These are phyloP conservation scores for Backusella parvicylindrica DNA, from an alignment of 192 early-diverging fungal species.

Conservation along the genomic window DNA sequence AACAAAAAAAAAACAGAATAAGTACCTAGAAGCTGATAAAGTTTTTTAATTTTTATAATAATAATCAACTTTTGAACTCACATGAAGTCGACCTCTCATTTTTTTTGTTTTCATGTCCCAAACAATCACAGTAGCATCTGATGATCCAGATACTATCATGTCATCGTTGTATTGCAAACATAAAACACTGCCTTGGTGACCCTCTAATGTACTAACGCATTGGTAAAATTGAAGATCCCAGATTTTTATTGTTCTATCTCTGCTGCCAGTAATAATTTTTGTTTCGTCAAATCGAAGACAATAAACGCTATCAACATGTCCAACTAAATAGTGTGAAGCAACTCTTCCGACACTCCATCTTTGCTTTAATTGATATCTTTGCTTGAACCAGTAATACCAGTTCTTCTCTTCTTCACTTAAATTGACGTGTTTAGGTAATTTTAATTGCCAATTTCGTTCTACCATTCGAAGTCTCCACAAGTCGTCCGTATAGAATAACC, in stretches of 20 bases:
- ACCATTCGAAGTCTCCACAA: constrained; percentile 7
- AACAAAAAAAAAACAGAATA: neutral
- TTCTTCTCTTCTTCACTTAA: constrained; percentile 7
- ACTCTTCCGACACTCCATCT: constrained; percentile 54
- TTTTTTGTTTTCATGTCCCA: constrained; percentile 69
- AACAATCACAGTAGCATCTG: constrained; percentile 81
- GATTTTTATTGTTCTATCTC: constrained; percentile 78
- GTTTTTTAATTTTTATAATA: neutral
- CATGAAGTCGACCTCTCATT: constrained; percentile 46
- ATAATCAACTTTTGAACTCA: neutral
- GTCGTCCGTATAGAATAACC: neutral
- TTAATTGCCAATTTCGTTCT: constrained; percentile 7
- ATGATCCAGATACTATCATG: constrained; percentile 84
- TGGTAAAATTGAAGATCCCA: constrained; percentile 75
- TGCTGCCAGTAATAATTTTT: constrained; percentile 78
- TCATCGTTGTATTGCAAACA: constrained; percentile 84
- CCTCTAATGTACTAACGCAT: constrained; percentile 60
- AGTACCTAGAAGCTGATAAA: neutral
- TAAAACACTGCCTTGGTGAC: constrained; percentile 71
- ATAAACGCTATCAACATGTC: constrained; percentile 86
- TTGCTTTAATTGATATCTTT: constrained; percentile 62
- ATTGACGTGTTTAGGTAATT: neutral
- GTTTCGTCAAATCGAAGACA: constrained; percentile 87
- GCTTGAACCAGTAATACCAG: constrained; percentile 74
- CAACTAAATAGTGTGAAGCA: constrained; percentile 57